A percentile compares a stretch with the other conserved stretches of the same genome.
These are phyloP conservation scores for Marchantia paleacea DNA, from an alignment of 225 moss, liverwort and hornwort genomes.

Conservation along the genomic window DNA sequence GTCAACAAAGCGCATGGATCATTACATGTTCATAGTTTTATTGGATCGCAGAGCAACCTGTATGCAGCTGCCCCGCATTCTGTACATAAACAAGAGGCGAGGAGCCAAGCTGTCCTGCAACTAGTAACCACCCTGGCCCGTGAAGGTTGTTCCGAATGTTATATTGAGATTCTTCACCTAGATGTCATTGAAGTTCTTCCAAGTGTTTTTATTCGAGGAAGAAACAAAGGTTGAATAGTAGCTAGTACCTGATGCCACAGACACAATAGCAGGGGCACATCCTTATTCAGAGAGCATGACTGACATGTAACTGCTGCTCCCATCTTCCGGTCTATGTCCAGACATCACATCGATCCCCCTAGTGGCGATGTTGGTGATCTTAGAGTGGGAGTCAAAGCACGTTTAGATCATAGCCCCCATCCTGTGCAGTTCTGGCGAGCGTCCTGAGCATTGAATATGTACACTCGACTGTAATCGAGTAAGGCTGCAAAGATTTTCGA, in stretches of 20 bases:
- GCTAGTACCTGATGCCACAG: background rate
- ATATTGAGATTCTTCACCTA: constrained; percentile 11
- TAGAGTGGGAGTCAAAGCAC: background rate
- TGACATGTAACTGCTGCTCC: constrained; percentile 8
- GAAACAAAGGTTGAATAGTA: constrained; percentile 16
- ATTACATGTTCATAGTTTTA: background rate
- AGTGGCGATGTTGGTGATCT: constrained; percentile 7
- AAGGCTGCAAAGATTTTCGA: no score
- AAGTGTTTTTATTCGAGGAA: constrained; percentile 4
- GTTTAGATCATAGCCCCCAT: background rate
- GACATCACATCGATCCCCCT: constrained; percentile 3
- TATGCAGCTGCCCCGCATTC: background rate
- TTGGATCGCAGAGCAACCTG: constrained; percentile 16
- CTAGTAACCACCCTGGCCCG: constrained; percentile 7
- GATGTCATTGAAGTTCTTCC: constrained; percentile 15
- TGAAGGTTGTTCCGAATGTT: constrained; percentile 13
- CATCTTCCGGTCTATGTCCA: background rate
- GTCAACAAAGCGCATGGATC: background rate
- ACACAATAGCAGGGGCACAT: background rate
- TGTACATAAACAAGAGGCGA: background rate
- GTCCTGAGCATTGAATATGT: background rate
- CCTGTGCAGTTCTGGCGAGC: background rate
- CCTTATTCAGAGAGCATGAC: constrained; percentile 9
- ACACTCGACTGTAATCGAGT: background rate
- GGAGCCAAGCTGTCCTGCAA: constrained; percentile 1